Base-by-base conservation (phyloP, 257 asterid genomes). In the Verbascum thapsus region DNA sequence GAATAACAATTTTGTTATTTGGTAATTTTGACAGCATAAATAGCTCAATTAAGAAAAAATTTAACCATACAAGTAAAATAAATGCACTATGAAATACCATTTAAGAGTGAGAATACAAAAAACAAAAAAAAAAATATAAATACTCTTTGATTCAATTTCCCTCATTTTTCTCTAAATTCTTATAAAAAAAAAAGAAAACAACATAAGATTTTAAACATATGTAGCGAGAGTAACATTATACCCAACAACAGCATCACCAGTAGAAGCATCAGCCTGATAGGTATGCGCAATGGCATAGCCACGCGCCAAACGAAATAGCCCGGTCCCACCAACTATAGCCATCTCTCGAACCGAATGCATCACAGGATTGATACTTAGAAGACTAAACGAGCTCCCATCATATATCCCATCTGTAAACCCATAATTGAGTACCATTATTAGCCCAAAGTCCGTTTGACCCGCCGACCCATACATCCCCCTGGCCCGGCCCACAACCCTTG, bases 251-350 rank as follows among this genome's bases (percentile, higher is more conserved):
- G 95, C 95, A 42, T 84, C 85, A 7, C 95, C 95, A 0, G 77
- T 76, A 18, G 61, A 6, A 0, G 32, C 10, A 61, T 87, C 77
- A 7, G 57, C 6, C 41, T 53, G 58, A 60, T 75, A 64, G 0
- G 97, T 87, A 7, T 63, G 71, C 11, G 92, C 97, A 1, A 89
- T 61, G 7, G 91, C 95, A 23, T 79, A 89, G 6, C 96, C 96
- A 0, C 89, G 86, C 0, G 86, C 95, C 70, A 89, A 22, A 45
- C 96, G 78, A 49, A 89, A 89, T 35, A 87, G 82, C 1, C 97
- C 96, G 10, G 97, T 87, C 3, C 96, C 96, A 1, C 97, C 97
- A 0, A 87, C 96, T 0, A 90, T 71, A 0, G 97, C 78, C 96
- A 90, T 78, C 71, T 90, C 97, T 12, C 97, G 86, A 7, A 71